Conservation (phyloP, 768 basidiomycete species). For the Trametes gibbosa region DNA sequence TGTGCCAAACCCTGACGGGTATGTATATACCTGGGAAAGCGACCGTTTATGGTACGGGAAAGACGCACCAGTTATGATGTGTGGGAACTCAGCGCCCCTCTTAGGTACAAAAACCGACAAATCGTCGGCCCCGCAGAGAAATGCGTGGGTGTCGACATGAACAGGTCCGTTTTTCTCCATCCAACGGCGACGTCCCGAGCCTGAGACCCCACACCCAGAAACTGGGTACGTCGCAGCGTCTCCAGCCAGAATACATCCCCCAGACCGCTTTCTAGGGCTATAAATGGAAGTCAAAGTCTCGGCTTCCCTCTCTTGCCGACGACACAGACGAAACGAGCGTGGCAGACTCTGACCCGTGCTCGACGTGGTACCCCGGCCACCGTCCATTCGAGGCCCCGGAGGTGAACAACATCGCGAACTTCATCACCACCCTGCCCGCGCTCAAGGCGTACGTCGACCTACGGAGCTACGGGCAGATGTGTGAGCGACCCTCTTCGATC, state of each 20-base stretch:
- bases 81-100: background rate
- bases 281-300: constrained; percentile 55
- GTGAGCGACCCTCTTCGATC: constrained; percentile 46
- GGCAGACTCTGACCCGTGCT: constrained; percentile 51
- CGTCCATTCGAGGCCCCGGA: constrained; percentile 77
- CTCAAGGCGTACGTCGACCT: constrained; percentile 71
- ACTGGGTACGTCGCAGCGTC: constrained; percentile 46
- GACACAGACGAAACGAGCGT: constrained; percentile 7
- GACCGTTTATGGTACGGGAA: constrained; percentile 60
- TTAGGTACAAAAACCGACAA: constrained; percentile 72
- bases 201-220: constrained; percentile 35
- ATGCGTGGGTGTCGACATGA: constrained; percentile 77
- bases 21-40: constrained; percentile 67
- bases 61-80: background rate
- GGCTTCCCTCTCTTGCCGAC: constrained; percentile 19
- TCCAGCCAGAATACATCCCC: background rate
- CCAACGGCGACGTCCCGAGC: background rate
- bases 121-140: constrained; percentile 43
- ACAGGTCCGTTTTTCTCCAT: constrained; percentile 43
- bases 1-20: constrained; percentile 69
- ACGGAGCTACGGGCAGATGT: constrained; percentile 80
- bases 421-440: constrained; percentile 49
- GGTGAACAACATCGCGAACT: constrained; percentile 71
- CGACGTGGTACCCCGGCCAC: constrained; percentile 72
- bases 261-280: constrained; percentile 48